These are phyloP conservation scores for Cutaneotrichosporon sp. DNA, from an alignment of 1,284 basidiomycete species.

Conservation along the genomic window DNA sequence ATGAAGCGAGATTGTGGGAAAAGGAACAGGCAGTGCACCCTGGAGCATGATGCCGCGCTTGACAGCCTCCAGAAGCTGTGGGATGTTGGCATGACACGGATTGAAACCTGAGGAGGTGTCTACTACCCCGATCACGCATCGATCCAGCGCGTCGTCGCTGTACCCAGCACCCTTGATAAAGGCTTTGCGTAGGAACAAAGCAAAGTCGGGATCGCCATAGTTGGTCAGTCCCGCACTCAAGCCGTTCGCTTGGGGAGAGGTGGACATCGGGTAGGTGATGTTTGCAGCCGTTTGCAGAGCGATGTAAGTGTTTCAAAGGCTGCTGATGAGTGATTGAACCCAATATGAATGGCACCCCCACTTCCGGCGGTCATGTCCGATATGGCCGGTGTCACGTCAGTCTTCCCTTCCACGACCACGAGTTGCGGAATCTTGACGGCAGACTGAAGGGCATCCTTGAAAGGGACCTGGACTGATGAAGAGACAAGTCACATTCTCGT, in stretches of 20 bases:
- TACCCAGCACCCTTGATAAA: constrained; percentile 49
- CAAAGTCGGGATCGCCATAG: constrained; percentile 45
- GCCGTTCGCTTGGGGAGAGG: too few relatives aligned
- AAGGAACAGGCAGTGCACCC: constrained; percentile 40
- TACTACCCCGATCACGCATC: constrained; percentile 42
- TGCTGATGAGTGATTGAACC: too few relatives aligned
- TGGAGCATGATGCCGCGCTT: constrained; percentile 40
- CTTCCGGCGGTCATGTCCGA: too few relatives aligned
- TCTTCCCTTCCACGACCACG: too few relatives aligned
- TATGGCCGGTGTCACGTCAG: too few relatives aligned
- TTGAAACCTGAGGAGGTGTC: constrained; percentile 43
- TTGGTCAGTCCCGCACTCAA: constrained; percentile 27
- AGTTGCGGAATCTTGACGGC: too few relatives aligned
- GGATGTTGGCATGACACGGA: constrained; percentile 45
- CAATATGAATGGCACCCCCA: too few relatives aligned
- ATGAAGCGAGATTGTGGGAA: constrained; percentile 45
- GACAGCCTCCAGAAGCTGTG: constrained; percentile 38
- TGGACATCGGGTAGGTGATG: not conserved
- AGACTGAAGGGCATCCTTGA: too few relatives aligned
- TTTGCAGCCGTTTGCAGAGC: not conserved
- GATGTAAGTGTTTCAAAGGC: too few relatives aligned
- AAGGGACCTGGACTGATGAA: too few relatives aligned
- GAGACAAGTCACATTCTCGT: too few relatives aligned
- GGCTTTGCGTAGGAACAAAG: constrained; percentile 46
- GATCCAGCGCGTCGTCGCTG: constrained; percentile 42